phyloP scores from a whole-genome alignment of 2,329 filamentous ascomycete species.

The Fusarium stilboides region DNA sequence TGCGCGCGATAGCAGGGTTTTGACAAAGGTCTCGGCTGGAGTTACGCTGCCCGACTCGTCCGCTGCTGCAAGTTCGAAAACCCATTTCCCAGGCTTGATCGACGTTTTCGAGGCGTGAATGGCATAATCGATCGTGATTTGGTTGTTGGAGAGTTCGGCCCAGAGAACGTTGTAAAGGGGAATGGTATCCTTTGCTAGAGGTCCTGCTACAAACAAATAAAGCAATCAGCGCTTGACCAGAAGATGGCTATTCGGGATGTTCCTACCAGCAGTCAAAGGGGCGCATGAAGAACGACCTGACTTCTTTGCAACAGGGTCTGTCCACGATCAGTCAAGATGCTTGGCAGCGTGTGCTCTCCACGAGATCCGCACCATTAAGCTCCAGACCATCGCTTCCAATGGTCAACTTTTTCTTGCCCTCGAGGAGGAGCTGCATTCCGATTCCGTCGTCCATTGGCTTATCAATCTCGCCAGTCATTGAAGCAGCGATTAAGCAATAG shows the following conservation, averaged over 20 bases:
- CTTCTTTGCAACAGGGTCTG: slow-evolving; percentile 45
- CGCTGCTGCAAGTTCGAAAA: slow-evolving; percentile 60
- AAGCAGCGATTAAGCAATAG: background rate
- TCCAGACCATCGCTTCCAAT: slow-evolving; percentile 52
- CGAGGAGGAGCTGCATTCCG: slow-evolving; percentile 52
- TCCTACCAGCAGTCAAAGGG: slow-evolving; percentile 41
- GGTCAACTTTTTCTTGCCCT: slow-evolving; percentile 53
- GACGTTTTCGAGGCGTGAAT: slow-evolving; percentile 70
- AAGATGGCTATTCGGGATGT: background rate
- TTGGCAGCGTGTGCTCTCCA: slow-evolving; percentile 14
- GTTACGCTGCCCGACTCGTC: slow-evolving; percentile 49
- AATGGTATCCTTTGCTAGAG: slow-evolving; percentile 62
- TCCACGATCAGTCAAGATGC: slow-evolving; percentile 33
- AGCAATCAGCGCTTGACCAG: slow-evolving; percentile 16
- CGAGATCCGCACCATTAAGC: slow-evolving; percentile 54
- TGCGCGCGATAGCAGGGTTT: slow-evolving; percentile 75
- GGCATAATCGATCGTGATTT: slow-evolving; percentile 82
- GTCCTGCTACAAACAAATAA: slow-evolving; percentile 37
- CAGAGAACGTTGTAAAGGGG: slow-evolving; percentile 89
- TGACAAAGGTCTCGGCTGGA: slow-evolving; percentile 73
- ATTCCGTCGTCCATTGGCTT: slow-evolving; percentile 43
- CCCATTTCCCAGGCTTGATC: slow-evolving; percentile 73
- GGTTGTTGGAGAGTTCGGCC: slow-evolving; percentile 74
- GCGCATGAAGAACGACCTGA: slow-evolving; percentile 44
- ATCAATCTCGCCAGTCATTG: slow-evolving; percentile 29